Evolutionary conservation across 2,329 filamentous ascomycete genomes (phyloP), one percentile per base, ranked within the genome.

Genomic region (Conoideocrella luteorostrata): DNA sequence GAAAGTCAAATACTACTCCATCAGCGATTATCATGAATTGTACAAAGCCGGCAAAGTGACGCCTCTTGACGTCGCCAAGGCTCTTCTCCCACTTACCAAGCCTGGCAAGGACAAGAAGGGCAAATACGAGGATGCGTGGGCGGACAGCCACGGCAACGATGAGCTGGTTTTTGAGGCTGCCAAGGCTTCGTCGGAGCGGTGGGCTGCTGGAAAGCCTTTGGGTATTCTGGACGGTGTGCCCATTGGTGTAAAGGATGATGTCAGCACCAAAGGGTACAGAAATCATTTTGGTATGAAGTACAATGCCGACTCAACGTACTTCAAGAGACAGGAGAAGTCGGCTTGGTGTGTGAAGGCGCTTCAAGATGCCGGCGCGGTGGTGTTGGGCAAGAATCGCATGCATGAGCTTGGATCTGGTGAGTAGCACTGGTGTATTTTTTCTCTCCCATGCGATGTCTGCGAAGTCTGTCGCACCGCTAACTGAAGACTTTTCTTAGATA

Each of bases 201-300:
- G 85, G 63, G 77, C 78, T 46, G 68, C 73, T 13, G 84, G 86
- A 0, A 73, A 74, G 48, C 74, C 81, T 1, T 62, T 88, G 13
- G 74, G 86, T 11, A 67, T 86, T 5, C 68, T 95, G 7, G 89
- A 95, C 55, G 89, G 89, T 11, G 79, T 95, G 1, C 89, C 88
- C 0, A 77, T 94, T 39, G 85, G 83, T 0, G 78, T 93, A 54
- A 95, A 95, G 65, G 88, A 94, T 57, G 88, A 95, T 56, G 74
- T 83, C 13, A 74, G 84, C 50, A 69, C 89, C 24, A 72, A 78
- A 50, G 87, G 85, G 12, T 90, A 88, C 58, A 74, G 77, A 40
- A 78, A 74, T 49, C 83, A 79, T 42, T 65, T 77, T 38, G 88
- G 85, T 18, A 81, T 83, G 55, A 74, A 67, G 48, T 69, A 81